A percentile compares a stretch with the other conserved stretches of the same genome.
phyloP scores from a whole-genome alignment of 1,139 yeast genomes.

The Suhomyces terraborum region DNA sequence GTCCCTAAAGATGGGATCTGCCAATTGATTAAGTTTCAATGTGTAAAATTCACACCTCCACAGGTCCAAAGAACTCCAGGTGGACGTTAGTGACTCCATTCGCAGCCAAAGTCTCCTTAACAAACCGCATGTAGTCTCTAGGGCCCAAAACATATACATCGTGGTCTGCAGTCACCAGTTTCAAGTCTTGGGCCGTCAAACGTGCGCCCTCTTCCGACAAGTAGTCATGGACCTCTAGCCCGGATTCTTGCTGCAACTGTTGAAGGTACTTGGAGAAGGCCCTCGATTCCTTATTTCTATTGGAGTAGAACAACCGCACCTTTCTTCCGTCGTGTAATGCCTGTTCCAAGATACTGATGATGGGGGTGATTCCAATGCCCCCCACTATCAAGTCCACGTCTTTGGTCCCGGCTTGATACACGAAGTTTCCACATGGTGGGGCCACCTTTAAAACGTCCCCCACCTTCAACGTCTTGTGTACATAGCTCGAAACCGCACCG shows the following conservation, averaged over 20 bases:
- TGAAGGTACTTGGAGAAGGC: constrained; percentile 33
- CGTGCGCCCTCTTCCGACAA: constrained; percentile 17
- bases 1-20: background rate
- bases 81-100: constrained; percentile 18
- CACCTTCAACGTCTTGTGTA: constrained; percentile 51
- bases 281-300: constrained; percentile 24
- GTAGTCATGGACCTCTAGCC: constrained; percentile 26
- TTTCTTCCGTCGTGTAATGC: constrained; percentile 31
- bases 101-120: constrained; percentile 22
- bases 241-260: constrained; percentile 18
- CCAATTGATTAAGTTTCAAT: background rate
- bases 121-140: constrained; percentile 33
- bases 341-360: constrained; percentile 51
- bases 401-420: constrained; percentile 30
- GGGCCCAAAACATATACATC: constrained; percentile 44
- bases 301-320: constrained; percentile 35
- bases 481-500: constrained; percentile 52
- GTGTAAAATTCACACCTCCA: constrained; percentile 13
- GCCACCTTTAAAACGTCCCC: constrained; percentile 55
- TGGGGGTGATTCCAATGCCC: constrained; percentile 72
- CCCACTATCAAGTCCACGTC: constrained; percentile 53
- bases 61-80: constrained; percentile 29
- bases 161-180: constrained; percentile 18
- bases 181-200: constrained; percentile 16
- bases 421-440: constrained; percentile 63